These are phyloP conservation scores for Capsicum pubescens DNA, from an alignment of 257 asterid species.

Conservation along the genomic window DNA sequence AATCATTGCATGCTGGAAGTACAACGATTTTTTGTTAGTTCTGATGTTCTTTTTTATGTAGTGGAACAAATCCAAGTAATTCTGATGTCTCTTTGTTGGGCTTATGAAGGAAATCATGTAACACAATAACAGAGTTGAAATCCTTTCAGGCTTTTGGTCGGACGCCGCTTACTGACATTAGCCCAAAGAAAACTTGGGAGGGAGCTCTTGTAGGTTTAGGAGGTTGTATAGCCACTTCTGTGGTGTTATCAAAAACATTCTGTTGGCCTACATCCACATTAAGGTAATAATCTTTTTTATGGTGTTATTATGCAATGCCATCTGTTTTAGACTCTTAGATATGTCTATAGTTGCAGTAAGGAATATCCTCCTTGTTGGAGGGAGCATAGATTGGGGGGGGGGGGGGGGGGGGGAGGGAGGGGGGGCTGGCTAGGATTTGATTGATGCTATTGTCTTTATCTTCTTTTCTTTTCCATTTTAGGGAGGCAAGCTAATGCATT, in stretches of 20 bases:
- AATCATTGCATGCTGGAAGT: constrained; percentile 23
- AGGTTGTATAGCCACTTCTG: constrained; percentile 80
- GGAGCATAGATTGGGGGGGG: neutral
- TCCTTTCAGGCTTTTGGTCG: constrained; percentile 84
- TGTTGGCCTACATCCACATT: constrained; percentile 77
- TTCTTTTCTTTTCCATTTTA: neutral
- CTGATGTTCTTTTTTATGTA: neutral
- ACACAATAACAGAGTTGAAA: constrained; percentile 28
- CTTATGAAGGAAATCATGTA: constrained; percentile 7
- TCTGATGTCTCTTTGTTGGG: constrained; percentile 29
- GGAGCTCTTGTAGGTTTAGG: constrained; percentile 87
- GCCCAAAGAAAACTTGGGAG: constrained; percentile 99
- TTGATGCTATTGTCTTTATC: neutral
- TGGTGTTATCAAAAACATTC: constrained; percentile 67
- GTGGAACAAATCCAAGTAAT: constrained; percentile 9
- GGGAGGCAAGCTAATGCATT: neutral
- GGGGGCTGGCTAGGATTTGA: neutral
- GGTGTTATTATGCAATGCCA: neutral
- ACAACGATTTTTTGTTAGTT: neutral
- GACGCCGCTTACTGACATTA: constrained; percentile 81
- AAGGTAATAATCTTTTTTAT: constrained; percentile 49
- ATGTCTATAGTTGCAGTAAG: constrained; percentile 10
- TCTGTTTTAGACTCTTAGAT: constrained; percentile 22
- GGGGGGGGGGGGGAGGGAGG: neutral
- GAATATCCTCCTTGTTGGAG: constrained; percentile 10